phyloP scores from a whole-genome alignment of 208 protist species.

The Acanthamoeba royreba region DNA sequence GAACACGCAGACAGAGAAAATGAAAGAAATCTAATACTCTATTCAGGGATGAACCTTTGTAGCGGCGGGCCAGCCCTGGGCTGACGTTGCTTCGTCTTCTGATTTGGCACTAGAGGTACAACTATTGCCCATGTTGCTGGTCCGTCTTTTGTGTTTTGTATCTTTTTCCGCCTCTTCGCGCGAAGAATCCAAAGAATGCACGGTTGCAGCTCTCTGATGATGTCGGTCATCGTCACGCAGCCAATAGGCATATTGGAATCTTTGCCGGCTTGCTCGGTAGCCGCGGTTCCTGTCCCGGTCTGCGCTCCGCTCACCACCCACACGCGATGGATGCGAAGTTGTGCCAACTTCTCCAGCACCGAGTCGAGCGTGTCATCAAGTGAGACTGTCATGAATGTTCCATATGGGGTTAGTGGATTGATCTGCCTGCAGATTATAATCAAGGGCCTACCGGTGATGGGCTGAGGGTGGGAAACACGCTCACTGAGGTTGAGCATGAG shows the following conservation, averaged over 20 bases:
- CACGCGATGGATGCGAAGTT: not conserved
- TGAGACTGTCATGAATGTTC: not conserved
- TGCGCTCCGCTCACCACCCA: not conserved
- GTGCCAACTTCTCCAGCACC: not conserved
- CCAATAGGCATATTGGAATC: not conserved
- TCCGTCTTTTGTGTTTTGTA: no score
- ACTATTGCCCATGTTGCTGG: no score
- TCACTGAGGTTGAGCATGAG: not conserved
- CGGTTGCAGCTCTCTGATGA: conserved; percentile 21
- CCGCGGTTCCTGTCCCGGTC: not conserved
- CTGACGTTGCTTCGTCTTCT: no score
- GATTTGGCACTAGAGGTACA: no score
- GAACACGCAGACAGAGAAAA: no score
- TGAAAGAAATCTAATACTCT: no score
- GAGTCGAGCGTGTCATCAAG: not conserved
- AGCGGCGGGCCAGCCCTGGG: no score
- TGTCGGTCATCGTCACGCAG: not conserved
- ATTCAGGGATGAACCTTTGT: no score
- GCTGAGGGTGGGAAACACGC: not conserved
- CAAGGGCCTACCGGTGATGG: not conserved
- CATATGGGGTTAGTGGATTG: not conserved
- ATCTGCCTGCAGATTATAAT: not conserved
- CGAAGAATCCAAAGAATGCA: no score
- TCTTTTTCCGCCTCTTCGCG: no score
- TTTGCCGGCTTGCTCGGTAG: not conserved